These are phyloP conservation scores for Thielaviopsis euricoi DNA, from an alignment of 2,329 filamentous ascomycete species.

Conservation along the genomic window DNA sequence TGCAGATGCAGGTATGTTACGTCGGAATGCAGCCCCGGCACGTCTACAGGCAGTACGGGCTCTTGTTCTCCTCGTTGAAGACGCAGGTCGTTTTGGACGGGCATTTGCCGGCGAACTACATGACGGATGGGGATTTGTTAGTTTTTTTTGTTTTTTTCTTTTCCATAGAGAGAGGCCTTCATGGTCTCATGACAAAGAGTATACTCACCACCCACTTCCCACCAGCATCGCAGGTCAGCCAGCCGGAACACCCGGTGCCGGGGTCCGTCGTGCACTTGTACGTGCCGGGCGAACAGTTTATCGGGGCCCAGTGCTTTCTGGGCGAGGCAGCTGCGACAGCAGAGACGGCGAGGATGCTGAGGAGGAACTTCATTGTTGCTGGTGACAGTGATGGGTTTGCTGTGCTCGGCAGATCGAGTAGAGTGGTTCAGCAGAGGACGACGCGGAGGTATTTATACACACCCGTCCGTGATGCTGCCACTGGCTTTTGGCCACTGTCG, in stretches of 20 bases:
- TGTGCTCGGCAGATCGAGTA: too few species aligned
- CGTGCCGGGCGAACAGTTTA: slow-evolving; percentile 20
- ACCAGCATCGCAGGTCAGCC: slow-evolving; percentile 20
- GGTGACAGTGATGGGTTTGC: not conserved
- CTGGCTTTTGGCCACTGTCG: too few species aligned
- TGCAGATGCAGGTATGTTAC: too few species aligned
- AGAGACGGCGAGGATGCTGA: not conserved
- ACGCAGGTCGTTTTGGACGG: slow-evolving; percentile 22
- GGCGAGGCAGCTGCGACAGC: not conserved
- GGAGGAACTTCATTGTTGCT: not conserved
- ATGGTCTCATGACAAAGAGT: too few species aligned
- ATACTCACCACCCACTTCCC: slow-evolving; percentile 21
- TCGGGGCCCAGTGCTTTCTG: slow-evolving; percentile 3
- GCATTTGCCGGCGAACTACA: slow-evolving; percentile 20
- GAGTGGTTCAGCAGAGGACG: not conserved
- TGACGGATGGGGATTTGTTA: not conserved
- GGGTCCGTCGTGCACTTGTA: slow-evolving; percentile 19
- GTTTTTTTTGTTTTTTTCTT: not conserved
- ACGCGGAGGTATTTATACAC: too few species aligned
- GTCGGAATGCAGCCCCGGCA: too few species aligned
- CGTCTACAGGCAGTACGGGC: slow-evolving; percentile 23
- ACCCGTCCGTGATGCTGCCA: too few species aligned
- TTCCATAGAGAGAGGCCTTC: not conserved
- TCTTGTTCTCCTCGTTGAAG: slow-evolving; percentile 20
- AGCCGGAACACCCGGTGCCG: slow-evolving; percentile 14